A percentile compares a stretch with the other conserved stretches of the same genome.
These are phyloP conservation scores for Ustilago esculenta DNA, from an alignment of 1,284 basidiomycete genomes.

Conservation along the genomic window DNA sequence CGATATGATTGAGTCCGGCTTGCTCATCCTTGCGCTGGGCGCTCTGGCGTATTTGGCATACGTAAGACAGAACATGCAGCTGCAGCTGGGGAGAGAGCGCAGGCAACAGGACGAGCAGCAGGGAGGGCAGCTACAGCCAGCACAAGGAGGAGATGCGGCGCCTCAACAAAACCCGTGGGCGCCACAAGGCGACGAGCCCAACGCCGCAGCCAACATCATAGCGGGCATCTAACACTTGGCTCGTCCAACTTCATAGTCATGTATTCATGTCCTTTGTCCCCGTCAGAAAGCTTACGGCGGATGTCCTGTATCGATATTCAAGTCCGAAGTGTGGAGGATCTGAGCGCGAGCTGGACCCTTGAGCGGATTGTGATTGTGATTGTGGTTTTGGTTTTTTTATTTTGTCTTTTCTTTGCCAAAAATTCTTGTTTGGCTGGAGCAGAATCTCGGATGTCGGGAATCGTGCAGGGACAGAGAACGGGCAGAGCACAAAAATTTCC, in stretches of 20 bases:
- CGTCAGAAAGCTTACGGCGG: too few species aligned
- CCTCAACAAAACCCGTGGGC: constrained; percentile 32
- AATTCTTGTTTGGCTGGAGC: too few species aligned
- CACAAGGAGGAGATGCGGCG: constrained; percentile 1
- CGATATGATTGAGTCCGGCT: constrained; percentile 55
- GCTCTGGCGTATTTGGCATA: constrained; percentile 54
- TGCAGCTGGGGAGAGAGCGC: constrained; percentile 48
- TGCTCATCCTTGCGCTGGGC: constrained; percentile 54
- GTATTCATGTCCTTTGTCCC: too few species aligned
- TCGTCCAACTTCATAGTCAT: too few species aligned
- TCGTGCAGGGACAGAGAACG: background rate
- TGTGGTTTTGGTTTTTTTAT: too few species aligned
- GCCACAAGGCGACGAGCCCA: constrained; percentile 28
- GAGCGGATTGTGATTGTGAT: too few species aligned
- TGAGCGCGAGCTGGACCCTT: too few species aligned
- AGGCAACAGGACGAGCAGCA: constrained; percentile 25
- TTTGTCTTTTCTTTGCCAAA: too few species aligned
- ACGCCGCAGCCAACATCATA: constrained; percentile 35
- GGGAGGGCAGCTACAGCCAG: constrained; percentile 1
- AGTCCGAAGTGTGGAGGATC: constrained; percentile 2
- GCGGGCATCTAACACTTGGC: constrained; percentile 18
- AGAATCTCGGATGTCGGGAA: constrained; percentile 17
- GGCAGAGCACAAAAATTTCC: constrained; percentile 22
- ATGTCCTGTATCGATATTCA: too few species aligned
- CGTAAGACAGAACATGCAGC: constrained; percentile 51